Percentiles rank a stretch among this genome's conserved stretches.
phyloP scores from a whole-genome alignment of 805 yeast species.

The Saturnispora diversa region DNA sequence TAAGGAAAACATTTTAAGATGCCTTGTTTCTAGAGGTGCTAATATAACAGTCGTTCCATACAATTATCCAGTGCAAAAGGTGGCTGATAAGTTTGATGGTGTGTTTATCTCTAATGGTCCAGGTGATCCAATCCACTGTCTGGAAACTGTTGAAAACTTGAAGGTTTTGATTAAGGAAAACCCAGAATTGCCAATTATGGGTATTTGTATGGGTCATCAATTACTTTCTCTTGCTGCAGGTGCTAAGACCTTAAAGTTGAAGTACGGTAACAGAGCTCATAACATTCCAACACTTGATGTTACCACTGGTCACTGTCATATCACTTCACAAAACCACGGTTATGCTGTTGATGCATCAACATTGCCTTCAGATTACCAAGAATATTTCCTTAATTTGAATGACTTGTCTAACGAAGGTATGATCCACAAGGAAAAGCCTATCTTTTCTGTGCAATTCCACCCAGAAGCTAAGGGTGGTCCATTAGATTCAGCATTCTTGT shows the following conservation, averaged over 20 bases:
- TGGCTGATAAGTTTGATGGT: slow-evolving; percentile 91
- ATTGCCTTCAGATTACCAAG: slow-evolving; percentile 68
- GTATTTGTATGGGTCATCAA: slow-evolving; percentile 98
- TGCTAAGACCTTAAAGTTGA: slow-evolving; percentile 84
- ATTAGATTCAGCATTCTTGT: slow-evolving; percentile 80
- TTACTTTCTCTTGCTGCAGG: slow-evolving; percentile 91
- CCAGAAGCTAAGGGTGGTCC: slow-evolving; percentile 99
- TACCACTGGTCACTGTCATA: slow-evolving; percentile 88
- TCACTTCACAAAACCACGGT: slow-evolving; percentile 98
- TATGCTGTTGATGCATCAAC: slow-evolving; percentile 87
- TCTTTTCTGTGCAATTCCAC: slow-evolving; percentile 95
- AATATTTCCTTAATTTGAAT: slow-evolving; percentile 86
- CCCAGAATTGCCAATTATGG: slow-evolving; percentile 80
- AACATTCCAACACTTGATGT: slow-evolving; percentile 93
- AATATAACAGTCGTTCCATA: slow-evolving; percentile 94
- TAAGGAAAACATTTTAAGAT: slow-evolving; percentile 92
- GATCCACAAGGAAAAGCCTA: slow-evolving; percentile 81
- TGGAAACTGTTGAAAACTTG: slow-evolving; percentile 66
- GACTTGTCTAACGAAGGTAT: slow-evolving; percentile 97
- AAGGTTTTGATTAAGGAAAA: slow-evolving; percentile 56
- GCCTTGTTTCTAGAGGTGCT: slow-evolving; percentile 91
- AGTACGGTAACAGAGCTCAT: slow-evolving; percentile 98
- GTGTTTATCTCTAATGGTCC: slow-evolving; percentile 94
- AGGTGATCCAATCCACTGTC: slow-evolving; percentile 93
- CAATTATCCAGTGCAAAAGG: slow-evolving; percentile 85